Evolutionary conservation across 176 grass and related monocot genomes (phyloP).

Genomic region (Eleusine coracana): DNA sequence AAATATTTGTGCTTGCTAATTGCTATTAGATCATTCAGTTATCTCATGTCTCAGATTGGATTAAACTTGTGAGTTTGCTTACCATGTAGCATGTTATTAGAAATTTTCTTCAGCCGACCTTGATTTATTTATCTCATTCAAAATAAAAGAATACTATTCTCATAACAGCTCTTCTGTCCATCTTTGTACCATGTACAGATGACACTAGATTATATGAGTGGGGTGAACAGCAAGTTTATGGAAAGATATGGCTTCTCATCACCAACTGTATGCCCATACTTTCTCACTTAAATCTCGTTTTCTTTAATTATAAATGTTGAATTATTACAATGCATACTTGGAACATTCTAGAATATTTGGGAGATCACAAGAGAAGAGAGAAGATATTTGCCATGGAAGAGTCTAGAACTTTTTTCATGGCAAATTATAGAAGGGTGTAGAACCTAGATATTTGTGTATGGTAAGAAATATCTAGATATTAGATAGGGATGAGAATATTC

Average conservation of each 20-base stretch:
- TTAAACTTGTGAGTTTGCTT: background rate
- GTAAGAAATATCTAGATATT: too few relatives aligned
- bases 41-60: background rate
- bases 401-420: too few relatives aligned
- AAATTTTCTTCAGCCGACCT: background rate
- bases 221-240: conserved; percentile 74
- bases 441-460: too few relatives aligned
- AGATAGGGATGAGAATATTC: too few relatives aligned
- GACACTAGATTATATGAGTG: conserved; percentile 91
- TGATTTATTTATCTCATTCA: background rate
- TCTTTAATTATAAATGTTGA: conserved; percentile 20
- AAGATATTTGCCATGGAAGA: too few relatives aligned
- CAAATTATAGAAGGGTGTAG: too few relatives aligned
- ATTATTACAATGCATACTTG: too few relatives aligned
- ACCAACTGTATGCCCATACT: conserved; percentile 63
- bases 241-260: conserved; percentile 97
- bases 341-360: too few relatives aligned
- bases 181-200: conserved; percentile 58
- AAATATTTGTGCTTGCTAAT: background rate
- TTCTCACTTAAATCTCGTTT: conserved; percentile 27
- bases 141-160: conserved; percentile 30
- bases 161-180: background rate
- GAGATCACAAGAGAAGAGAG: too few relatives aligned
- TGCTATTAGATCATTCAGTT: background rate
- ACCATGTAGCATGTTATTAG: background rate